Evolutionary conservation across 176 grass and related monocot species (phyloP).

Genomic region (bread wheat (Triticum aestivum)): DNA sequence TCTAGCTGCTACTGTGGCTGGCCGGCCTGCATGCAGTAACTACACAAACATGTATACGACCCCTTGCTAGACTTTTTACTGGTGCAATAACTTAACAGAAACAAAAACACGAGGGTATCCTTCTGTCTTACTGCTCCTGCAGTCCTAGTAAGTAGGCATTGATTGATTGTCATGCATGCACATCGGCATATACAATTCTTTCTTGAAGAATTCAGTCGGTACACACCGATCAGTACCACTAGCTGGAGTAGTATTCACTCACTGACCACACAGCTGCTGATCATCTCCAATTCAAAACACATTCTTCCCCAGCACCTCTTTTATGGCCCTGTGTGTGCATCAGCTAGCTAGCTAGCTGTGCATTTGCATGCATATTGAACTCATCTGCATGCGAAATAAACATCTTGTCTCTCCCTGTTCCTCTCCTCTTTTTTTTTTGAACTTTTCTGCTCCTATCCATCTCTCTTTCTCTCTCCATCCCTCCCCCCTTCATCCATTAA

Average conservation of each 20-base stretch:
- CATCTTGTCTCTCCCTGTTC: conserved; percentile 48
- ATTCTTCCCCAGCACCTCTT: conserved; percentile 15
- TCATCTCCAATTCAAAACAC: conserved; percentile 52
- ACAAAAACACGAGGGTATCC: conserved; percentile 30
- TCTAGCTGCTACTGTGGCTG: background rate
- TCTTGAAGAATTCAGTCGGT: conserved; percentile 37
- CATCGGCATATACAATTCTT: conserved; percentile 28
- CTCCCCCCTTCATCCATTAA: conserved; percentile 18
- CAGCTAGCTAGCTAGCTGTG: conserved; percentile 3
- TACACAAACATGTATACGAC: conserved; percentile 17
- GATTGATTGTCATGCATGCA: conserved; percentile 20
- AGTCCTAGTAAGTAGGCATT: conserved; percentile 43
- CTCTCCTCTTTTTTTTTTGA: background rate
- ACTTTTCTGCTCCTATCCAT: background rate
- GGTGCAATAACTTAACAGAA: conserved; percentile 45
- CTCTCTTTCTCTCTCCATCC: background rate
- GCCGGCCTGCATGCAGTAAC: conserved; percentile 33
- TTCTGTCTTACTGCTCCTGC: conserved; percentile 21
- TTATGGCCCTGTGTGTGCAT: conserved; percentile 28
- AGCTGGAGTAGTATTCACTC: conserved; percentile 41
- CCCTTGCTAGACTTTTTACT: conserved; percentile 8
- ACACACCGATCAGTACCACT: conserved; percentile 30
- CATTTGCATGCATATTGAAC: conserved; percentile 45
- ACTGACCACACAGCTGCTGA: conserved; percentile 31
- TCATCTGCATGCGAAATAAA: conserved; percentile 58